Conservation (phyloP, 2,329 filamentous ascomycete genomes). For the Alternaria incomplexa region DNA sequence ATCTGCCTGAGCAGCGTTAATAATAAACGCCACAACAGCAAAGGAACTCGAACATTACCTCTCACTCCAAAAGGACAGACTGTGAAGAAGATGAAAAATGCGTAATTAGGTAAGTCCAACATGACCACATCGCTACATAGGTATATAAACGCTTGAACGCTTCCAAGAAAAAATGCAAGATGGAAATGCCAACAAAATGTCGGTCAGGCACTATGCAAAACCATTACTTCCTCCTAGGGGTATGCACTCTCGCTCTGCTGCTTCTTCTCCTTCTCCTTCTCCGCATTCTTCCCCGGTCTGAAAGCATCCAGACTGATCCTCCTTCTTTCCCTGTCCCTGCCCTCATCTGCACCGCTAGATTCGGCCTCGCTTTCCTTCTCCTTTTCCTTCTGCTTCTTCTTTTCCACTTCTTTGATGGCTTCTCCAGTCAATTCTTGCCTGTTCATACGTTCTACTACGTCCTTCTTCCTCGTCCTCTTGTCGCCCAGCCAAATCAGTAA, state of each 20-base stretch:
- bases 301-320: conserved; percentile 26
- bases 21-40: background rate
- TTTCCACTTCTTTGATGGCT: conserved; percentile 64
- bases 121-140: background rate
- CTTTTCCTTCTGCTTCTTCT: conserved; percentile 51
- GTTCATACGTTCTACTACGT: conserved; percentile 78
- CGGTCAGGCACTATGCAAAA: background rate
- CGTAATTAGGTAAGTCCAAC: conserved; percentile 5
- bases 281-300: background rate
- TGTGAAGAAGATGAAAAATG: background rate
- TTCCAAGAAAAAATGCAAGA: background rate
- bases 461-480: conserved; percentile 80
- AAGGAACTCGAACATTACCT: background rate
- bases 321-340: conserved; percentile 23
- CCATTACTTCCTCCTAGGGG: background rate
- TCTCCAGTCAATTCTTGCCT: conserved; percentile 75
- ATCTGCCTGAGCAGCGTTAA: background rate
- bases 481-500: conserved; percentile 79
- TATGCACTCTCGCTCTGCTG: background rate
- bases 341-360: conserved; percentile 8
- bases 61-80: background rate
- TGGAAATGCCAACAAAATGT: background rate
- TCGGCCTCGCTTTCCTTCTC: conserved; percentile 38
- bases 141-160: conserved; percentile 24
- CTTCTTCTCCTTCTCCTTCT: background rate